These are phyloP conservation scores for Phytophthora citrophthora DNA, from an alignment of 352 stramenopile genomes.

Conservation along the genomic window DNA sequence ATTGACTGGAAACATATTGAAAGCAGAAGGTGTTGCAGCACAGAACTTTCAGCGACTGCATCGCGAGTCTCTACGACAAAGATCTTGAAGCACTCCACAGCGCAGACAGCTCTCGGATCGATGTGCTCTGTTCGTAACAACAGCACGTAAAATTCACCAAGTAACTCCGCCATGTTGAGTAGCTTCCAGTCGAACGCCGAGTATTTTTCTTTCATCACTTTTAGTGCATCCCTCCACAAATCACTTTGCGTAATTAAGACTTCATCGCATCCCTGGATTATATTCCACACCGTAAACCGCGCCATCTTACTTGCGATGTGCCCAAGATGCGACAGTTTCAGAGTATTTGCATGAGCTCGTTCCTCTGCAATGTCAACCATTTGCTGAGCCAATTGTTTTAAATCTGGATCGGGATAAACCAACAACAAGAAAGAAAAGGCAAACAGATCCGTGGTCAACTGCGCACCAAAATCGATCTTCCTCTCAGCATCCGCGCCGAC, in stretches of 20 bases:
- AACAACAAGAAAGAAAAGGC: conserved; percentile 69
- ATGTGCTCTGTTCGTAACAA: conserved; percentile 48
- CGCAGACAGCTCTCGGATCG: conserved; percentile 49
- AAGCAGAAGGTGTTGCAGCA: conserved; percentile 74
- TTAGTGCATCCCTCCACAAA: conserved; percentile 55
- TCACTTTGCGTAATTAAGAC: conserved; percentile 35
- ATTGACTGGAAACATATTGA: conserved; percentile 77
- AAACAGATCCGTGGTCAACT: conserved; percentile 76
- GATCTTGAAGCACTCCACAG: conserved; percentile 69
- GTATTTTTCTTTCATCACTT: conserved; percentile 73
- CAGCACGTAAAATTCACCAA: conserved; percentile 68
- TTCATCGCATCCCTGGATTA: conserved; percentile 40
- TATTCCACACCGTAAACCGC: conserved; percentile 63
- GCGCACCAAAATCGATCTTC: conserved; percentile 40
- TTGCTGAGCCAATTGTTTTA: conserved; percentile 45
- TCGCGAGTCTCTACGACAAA: conserved; percentile 62
- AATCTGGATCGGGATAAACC: conserved; percentile 25
- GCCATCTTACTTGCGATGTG: conserved; percentile 76
- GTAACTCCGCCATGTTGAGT: conserved; percentile 67
- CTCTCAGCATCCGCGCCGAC: background rate
- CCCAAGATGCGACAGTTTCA: conserved; percentile 63
- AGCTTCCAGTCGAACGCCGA: conserved; percentile 64
- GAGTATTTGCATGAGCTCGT: conserved; percentile 39
- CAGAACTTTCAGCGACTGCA: conserved; percentile 37
- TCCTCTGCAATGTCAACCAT: conserved; percentile 62